Evolutionary conservation across 1,284 basidiomycete genomes (phyloP).

Genomic region (Polyporus tsugae): DNA sequence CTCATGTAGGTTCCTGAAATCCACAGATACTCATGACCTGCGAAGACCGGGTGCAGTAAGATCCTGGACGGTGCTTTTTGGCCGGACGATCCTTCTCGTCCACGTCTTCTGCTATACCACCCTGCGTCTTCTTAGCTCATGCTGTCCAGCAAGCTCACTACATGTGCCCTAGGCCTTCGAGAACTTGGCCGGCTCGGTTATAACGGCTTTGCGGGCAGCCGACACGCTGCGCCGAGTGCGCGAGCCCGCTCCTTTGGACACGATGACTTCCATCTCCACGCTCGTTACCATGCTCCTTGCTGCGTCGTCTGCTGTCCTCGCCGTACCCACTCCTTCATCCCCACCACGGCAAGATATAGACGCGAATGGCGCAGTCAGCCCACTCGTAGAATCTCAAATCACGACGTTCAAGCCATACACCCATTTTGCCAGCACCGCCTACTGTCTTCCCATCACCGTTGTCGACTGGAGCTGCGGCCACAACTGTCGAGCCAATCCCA

Average conservation of each 20-base stretch:
- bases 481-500: conserved; percentile 54
- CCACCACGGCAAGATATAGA: not conserved
- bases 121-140: not conserved
- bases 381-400: conserved; percentile 44
- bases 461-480: conserved; percentile 46
- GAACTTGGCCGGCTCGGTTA: not conserved
- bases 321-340: conserved; percentile 25
- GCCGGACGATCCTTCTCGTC: not conserved
- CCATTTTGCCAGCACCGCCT: conserved; percentile 45
- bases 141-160: not conserved
- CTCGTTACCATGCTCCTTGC: not conserved
- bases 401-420: conserved; percentile 48
- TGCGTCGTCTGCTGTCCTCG: not conserved
- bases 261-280: not conserved
- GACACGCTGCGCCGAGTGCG: not conserved
- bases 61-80: not conserved
- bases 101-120: not conserved
- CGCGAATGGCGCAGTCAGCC: conserved; percentile 32
- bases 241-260: not conserved
- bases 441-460: conserved; percentile 45
- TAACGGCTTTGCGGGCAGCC: not conserved
- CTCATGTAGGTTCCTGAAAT: not conserved
- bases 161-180: not conserved
- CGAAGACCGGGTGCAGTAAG: not conserved
- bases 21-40: conserved; percentile 3